phyloP scores from a whole-genome alignment of 495 filamentous ascomycete genomes.

The Penicillium fimorum region DNA sequence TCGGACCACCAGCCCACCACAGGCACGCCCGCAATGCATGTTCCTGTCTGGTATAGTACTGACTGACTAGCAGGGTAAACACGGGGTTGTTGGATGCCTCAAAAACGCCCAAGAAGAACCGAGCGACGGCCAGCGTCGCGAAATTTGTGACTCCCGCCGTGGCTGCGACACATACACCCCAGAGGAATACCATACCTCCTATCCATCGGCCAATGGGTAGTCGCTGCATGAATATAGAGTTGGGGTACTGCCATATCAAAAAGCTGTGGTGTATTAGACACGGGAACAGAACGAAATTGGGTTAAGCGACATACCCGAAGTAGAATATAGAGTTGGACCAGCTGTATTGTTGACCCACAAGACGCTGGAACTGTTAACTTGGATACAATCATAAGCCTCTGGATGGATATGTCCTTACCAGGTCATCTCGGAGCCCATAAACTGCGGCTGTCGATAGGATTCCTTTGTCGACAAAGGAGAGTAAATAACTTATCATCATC shows the following conservation, averaged over 20 bases:
- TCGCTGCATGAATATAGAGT: slow-evolving; percentile 32
- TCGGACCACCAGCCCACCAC: slow-evolving; percentile 14
- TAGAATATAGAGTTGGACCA: slow-evolving; percentile 35
- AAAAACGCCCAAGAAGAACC: slow-evolving; percentile 38
- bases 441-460: slow-evolving; percentile 13
- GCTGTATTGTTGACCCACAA: slow-evolving; percentile 32
- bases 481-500: slow-evolving; percentile 7
- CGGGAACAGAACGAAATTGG: too few species aligned
- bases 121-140: slow-evolving; percentile 28
- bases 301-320: slow-evolving; percentile 24
- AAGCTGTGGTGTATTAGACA: too few species aligned
- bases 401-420: background rate
- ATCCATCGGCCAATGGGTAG: slow-evolving; percentile 31
- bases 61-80: slow-evolving; percentile 27
- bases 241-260: slow-evolving; percentile 31
- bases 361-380: slow-evolving; percentile 3
- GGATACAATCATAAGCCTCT: too few species aligned
- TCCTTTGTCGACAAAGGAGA: slow-evolving; percentile 19
- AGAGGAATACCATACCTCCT: slow-evolving; percentile 32
- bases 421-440: slow-evolving; percentile 32
- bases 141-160: slow-evolving; percentile 31
- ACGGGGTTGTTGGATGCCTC: slow-evolving; percentile 32
- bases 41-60: slow-evolving; percentile 17
- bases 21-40: slow-evolving; percentile 17
- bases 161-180: slow-evolving; percentile 33